Conservation (phyloP, 768 basidiomycete genomes). For the Tylopilus subfusipes region DNA sequence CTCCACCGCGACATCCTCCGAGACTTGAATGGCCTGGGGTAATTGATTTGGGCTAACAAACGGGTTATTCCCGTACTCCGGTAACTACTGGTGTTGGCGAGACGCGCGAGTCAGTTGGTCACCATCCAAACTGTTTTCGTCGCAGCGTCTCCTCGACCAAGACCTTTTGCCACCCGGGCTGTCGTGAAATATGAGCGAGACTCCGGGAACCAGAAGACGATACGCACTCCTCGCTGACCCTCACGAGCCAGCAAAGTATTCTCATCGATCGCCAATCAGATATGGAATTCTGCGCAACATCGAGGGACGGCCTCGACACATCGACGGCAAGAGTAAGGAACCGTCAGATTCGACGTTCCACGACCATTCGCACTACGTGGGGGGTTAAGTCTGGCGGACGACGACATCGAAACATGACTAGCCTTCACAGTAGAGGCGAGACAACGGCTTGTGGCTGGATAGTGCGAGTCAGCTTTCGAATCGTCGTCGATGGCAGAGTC, state of each 20-base stretch:
- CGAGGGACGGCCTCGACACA: slow-evolving; percentile 1
- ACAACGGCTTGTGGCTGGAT: slow-evolving; percentile 22
- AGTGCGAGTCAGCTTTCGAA: slow-evolving; percentile 1
- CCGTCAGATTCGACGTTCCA: slow-evolving; percentile 12
- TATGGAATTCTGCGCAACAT: slow-evolving; percentile 1
- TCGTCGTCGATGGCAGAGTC: not conserved
- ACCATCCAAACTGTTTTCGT: not conserved
- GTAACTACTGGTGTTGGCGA: slow-evolving; percentile 14
- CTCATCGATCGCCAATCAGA: slow-evolving; percentile 19
- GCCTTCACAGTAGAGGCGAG: slow-evolving; percentile 7
- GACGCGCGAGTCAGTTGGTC: slow-evolving; percentile 6
- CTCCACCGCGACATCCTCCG: slow-evolving; percentile 13
- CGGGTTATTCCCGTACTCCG: slow-evolving; percentile 25
- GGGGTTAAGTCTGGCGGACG: not conserved
- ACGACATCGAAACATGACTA: not conserved
- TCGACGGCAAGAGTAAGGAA: slow-evolving; percentile 12
- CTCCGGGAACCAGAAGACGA: accelerated
- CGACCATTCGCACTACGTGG: slow-evolving; percentile 8
- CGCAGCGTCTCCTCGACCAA: slow-evolving; percentile 3
- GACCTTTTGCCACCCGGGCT: slow-evolving; percentile 15
- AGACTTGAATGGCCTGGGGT: slow-evolving; percentile 36
- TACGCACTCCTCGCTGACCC: slow-evolving; percentile 23
- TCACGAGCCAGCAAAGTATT: slow-evolving; percentile 15
- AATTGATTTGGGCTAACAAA: slow-evolving; percentile 34
- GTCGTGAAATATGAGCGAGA: not conserved